Evolutionary conservation across 2,329 filamentous ascomycete species (phyloP), one percentile per base, ranked within the genome.

Genomic region (Periconia sp.): DNA sequence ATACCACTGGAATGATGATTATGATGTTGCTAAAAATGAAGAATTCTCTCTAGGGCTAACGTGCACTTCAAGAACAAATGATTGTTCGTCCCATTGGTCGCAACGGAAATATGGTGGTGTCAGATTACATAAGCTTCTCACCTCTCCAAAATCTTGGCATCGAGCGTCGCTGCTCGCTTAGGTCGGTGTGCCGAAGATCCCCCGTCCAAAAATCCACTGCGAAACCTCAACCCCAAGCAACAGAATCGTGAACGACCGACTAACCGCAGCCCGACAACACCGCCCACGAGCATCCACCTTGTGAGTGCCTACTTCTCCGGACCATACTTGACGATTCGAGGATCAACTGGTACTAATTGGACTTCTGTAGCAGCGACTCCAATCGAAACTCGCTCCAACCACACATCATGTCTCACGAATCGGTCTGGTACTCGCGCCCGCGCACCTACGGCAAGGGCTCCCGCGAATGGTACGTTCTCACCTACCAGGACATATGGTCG

Each of bases 341-440:
- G 17, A n/a, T 11, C 42, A 20, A 17, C 41, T 40, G 48, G 42
- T 46, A 49, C 63, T 66, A 49, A 66, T 55, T 47, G 20, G 20
- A 40, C 37, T 14, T 14, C 37, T n/a, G 46, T 49, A 64, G 59
- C 56, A 64, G 59, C 68, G 58, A 58, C 59, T 51, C 60, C 57
- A 56, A 58, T 50, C 55, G 53, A 52, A 56, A 45, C 45, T 55
- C 53, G 53, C 53, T 49, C 47, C 57, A 70, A 68, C 74, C 75
- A 77, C 78, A 80, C 80, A 88, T 75, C 76, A 90, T 90, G 87
- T 87, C 87, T 81, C 88, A 90, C 92, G 93, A 97, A 85, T 92
- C 89, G 57, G 92, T 97, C 83, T 99, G 93, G 92, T 96, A 95
- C 88, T 96, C 92, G 76, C 92, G 94, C 80, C 94, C 94, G 77